Percentiles rank a stretch among this genome's conserved stretches.
Conservation (phyloP, 345 rosid species). For the Dimocarpus longan region DNA sequence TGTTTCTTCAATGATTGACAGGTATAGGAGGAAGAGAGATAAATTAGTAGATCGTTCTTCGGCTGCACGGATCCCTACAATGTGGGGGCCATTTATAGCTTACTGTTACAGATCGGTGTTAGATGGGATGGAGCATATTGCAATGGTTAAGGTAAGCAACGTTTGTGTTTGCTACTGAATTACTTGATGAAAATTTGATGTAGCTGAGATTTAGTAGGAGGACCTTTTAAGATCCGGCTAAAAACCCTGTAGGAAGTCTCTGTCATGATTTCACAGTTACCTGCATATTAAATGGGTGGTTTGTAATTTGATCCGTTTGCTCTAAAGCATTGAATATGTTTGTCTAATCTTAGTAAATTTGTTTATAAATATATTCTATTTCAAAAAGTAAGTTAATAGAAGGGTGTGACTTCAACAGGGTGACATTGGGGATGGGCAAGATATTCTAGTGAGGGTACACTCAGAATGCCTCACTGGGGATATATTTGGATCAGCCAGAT, state of each 20-base stretch:
- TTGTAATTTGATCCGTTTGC: background rate
- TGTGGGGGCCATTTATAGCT: slow-evolving; percentile 92
- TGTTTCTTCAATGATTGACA: slow-evolving; percentile 31
- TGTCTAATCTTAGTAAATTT: background rate
- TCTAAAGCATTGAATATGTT: background rate
- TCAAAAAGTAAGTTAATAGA: background rate
- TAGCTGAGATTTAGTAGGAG: background rate
- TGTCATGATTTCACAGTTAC: background rate
- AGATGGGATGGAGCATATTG: slow-evolving; percentile 95
- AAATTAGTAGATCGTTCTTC: slow-evolving; percentile 71
- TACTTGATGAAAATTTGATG: background rate
- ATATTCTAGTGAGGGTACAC: slow-evolving; percentile 79
- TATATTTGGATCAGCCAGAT: slow-evolving; percentile 78
- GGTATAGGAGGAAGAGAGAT: slow-evolving; percentile 88
- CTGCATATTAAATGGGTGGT: background rate
- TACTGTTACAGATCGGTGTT: slow-evolving; percentile 75
- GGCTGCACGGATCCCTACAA: slow-evolving; percentile 83
- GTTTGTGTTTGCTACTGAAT: background rate
- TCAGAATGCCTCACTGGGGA: slow-evolving; percentile 85
- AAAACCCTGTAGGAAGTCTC: background rate
- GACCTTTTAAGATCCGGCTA: background rate
- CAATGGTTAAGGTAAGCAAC: slow-evolving; percentile 92
- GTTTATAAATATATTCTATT: background rate
- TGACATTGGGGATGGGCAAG: slow-evolving; percentile 78
- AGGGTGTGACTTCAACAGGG: slow-evolving; percentile 45